Conservation (phyloP, 345 rosid genomes). For the Euphorbia peplus region DNA sequence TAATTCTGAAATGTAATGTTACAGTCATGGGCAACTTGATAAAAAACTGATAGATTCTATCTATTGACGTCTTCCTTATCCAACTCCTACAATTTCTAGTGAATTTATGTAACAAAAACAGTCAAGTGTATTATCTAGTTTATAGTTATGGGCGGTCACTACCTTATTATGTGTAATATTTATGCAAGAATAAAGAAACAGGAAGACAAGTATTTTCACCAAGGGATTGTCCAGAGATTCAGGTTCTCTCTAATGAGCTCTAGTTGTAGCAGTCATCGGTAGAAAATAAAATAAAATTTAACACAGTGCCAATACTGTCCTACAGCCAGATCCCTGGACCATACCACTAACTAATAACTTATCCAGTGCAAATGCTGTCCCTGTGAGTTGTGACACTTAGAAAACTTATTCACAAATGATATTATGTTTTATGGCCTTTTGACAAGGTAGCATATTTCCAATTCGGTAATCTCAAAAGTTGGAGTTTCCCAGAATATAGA, state of each 20-base stretch:
- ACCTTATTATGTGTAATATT: background rate
- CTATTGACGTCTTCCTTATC: background rate
- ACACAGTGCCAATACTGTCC: background rate
- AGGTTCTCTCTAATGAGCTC: background rate
- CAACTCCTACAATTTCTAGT: background rate
- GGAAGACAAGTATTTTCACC: background rate
- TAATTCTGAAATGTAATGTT: background rate
- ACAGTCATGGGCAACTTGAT: background rate
- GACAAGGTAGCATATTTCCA: conserved; percentile 2
- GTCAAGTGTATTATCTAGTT: background rate
- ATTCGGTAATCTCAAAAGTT: conserved; percentile 1
- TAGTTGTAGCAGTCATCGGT: background rate
- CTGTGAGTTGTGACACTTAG: background rate
- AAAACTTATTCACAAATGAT: background rate
- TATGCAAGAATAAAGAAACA: background rate
- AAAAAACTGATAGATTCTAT: background rate
- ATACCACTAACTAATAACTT: background rate
- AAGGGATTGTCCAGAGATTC: background rate
- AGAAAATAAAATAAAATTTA: no score
- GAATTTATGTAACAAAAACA: background rate
- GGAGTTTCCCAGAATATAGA: conserved; percentile 5
- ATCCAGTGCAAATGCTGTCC: background rate
- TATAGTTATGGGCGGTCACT: background rate
- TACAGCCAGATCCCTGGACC: background rate
- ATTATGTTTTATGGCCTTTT: background rate